Evolutionary conservation across 805 yeast genomes (phyloP).

Genomic region (Sugiyamaella lignohabitans): DNA sequence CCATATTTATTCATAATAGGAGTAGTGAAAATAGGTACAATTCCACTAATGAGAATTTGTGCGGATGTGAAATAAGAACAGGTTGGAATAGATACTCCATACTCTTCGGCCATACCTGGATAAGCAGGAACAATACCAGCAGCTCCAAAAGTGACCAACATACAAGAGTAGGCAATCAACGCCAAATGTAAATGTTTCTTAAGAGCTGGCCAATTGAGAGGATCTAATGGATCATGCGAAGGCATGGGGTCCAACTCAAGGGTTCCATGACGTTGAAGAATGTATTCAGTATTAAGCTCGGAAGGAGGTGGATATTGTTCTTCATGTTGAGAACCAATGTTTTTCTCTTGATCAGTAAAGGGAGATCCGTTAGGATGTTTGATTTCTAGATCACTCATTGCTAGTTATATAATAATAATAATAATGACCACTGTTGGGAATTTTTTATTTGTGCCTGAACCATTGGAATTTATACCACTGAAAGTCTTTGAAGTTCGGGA

Average conservation of each 20-base stretch:
- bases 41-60: conserved; percentile 14
- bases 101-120: conserved; percentile 11
- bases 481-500: no score
- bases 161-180: conserved; percentile 12
- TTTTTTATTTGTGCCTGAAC: no score
- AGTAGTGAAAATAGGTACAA: conserved; percentile 13
- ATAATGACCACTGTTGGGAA: no score
- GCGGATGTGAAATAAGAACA: conserved; percentile 15
- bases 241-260: conserved; percentile 18
- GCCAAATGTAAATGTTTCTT: conserved; percentile 13
- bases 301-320: background rate
- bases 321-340: background rate
- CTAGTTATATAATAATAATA: no score
- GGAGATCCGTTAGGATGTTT: no score
- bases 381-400: conserved; percentile 3
- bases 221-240: conserved; percentile 11
- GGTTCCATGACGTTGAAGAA: conserved; percentile 18
- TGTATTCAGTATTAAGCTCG: conserved; percentile 7
- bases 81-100: conserved; percentile 11
- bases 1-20: conserved; percentile 16
- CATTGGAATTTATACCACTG: no score
- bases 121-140: conserved; percentile 17
- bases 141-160: conserved; percentile 15
- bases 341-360: background rate
- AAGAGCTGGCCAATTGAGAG: conserved; percentile 13